Percentiles rank a stretch among this genome's conserved stretches.
Conservation (phyloP, 495 filamentous ascomycete genomes). For the Aspergillus bertholletiae region DNA sequence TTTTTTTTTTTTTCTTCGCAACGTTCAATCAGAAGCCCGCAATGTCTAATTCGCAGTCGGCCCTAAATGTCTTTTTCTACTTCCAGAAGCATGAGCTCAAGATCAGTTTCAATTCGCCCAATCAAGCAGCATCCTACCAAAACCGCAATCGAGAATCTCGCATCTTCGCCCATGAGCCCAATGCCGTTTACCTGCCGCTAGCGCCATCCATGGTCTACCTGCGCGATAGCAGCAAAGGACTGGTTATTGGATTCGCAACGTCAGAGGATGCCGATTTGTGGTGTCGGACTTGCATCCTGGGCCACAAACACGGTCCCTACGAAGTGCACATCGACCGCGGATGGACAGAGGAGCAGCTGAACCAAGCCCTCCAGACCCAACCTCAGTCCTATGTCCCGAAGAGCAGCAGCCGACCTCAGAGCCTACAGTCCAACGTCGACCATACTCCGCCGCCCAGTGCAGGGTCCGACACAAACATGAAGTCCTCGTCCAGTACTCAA, state of each 20-base stretch:
- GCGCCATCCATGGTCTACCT: not conserved
- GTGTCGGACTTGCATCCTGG: not conserved
- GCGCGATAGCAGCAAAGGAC: constrained; percentile 1
- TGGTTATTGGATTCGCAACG: not conserved
- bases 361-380: not conserved
- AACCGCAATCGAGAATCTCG: constrained; percentile 1
- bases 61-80: not conserved
- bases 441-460: no score
- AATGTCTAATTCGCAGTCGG: no score
- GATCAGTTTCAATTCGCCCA: not conserved
- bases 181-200: not conserved
- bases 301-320: not conserved
- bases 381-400: no score
- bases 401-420: no score
- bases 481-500: no score
- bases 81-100: constrained; percentile 5
- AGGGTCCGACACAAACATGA: no score
- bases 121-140: not conserved
- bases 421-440: no score
- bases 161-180: not conserved
- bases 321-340: not conserved
- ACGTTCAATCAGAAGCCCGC: no score
- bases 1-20: no score
- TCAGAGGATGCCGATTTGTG: not conserved
- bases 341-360: not conserved